Base-by-base conservation (phyloP, 495 filamentous ascomycete species). In the Coniosporium apollinis region DNA sequence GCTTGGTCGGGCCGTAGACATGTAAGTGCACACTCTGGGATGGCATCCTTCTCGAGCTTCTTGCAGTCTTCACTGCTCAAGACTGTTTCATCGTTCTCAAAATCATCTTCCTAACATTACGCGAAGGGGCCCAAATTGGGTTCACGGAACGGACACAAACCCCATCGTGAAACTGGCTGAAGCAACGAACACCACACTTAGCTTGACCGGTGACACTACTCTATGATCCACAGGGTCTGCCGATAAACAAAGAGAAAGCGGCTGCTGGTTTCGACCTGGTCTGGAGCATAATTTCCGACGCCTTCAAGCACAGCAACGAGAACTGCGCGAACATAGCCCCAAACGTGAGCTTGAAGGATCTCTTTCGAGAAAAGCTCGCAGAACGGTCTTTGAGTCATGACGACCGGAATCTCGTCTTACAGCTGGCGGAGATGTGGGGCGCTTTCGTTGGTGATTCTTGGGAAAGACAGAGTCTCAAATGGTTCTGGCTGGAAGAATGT, bases 251-350 rank as follows among this genome's bases (percentile, higher is more conserved):
- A 4, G 2, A 40, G 16, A 30, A 4, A 5, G 37, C 37, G n/a
- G 14, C 6, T 8, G 21, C 37, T 6, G 5, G 8, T 5, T 13
- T 13, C n/a, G n/a, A 17, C 10, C 9, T 19, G 1, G 16, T 42
- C 13, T 42, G 39, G 37, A 11, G 16, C 6, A 40, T 42, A 5
- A 42, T 42, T n/a, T 11, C 14, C 18, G 25, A 42, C 10, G 39
- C 37, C 6, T 42, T 40, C 17, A 30, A 42, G 30, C 31, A 42
- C 25, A 41, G 37, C 19, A 41, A 42, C 8, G 36, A 42, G 16
- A 4, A 29, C 17, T 28, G 7, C 13, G 9, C 5, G 5, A 19
- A 5, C 19, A 42, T 42, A 10, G 6, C 36, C 0, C n/a, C 18
- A 14, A 5, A 15, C 5, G 10, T 6, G 15, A 42, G 39, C 25